A percentile compares a stretch with the other conserved stretches of the same genome.
Conservation (phyloP, 805 yeast species). For the Wickerhamomyces sydowiorum region DNA sequence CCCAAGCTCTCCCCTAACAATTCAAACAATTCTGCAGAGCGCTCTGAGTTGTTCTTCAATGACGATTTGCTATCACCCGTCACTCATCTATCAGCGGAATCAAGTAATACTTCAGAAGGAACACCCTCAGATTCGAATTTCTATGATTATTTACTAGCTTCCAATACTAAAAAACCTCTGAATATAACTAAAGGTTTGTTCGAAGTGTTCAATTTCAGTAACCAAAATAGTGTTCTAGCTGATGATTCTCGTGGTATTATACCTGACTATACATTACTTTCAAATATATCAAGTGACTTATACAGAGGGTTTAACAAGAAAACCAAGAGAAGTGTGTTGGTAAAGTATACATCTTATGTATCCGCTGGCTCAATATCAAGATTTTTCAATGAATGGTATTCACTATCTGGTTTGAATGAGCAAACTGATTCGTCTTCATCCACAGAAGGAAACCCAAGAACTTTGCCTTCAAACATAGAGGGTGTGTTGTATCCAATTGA, state of each 20-base stretch:
- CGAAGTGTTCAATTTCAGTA: constrained; percentile 8
- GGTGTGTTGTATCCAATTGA: constrained; percentile 17
- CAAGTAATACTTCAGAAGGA: constrained; percentile 5
- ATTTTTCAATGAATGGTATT: constrained; percentile 19
- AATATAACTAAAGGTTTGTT: constrained; percentile 8
- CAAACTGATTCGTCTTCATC: background rate
- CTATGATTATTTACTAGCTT: constrained; percentile 13
- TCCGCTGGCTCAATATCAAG: constrained; percentile 17
- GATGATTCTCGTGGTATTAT: constrained; percentile 7
- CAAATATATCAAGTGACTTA: constrained; percentile 14
- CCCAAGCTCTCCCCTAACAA: background rate
- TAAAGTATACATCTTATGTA: constrained; percentile 12
- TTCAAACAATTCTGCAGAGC: background rate
- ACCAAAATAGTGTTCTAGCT: constrained; percentile 2
- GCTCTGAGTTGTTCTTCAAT: constrained; percentile 1
- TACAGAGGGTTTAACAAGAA: constrained; percentile 15
- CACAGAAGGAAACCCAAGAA: constrained; percentile 3
- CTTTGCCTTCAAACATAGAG: constrained; percentile 9
- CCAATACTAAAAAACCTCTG: constrained; percentile 1
- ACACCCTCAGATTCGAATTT: constrained; percentile 6
- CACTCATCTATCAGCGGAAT: constrained; percentile 9
- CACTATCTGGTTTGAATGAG: constrained; percentile 11
- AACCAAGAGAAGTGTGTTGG: constrained; percentile 11
- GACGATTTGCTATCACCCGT: constrained; percentile 10
- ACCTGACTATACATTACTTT: constrained; percentile 13